Percentiles rank a stretch among this genome's conserved stretches.
Evolutionary conservation across 2,329 filamentous ascomycete genomes (phyloP).

Genomic region (Exserohilum turcica): DNA sequence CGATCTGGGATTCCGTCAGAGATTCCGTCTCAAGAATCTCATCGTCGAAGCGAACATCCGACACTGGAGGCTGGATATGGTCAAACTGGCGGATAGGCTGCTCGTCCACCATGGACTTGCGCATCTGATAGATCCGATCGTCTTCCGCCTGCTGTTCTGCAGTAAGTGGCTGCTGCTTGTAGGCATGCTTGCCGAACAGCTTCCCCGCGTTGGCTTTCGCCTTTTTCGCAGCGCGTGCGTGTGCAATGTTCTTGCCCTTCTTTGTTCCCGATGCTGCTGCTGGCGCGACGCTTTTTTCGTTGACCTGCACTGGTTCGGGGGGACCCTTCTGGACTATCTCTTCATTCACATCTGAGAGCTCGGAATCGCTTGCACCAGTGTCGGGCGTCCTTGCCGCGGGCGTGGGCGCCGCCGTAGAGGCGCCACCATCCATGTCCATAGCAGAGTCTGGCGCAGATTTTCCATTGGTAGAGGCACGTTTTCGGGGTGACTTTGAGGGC

Average conservation of each 20-base stretch:
- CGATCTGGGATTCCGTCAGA: constrained; percentile 44
- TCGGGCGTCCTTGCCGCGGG: constrained; percentile 37
- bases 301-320: constrained; percentile 35
- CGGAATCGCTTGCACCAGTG: constrained; percentile 41
- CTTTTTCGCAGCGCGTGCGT: constrained; percentile 41
- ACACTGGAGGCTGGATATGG: constrained; percentile 28
- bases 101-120: constrained; percentile 34
- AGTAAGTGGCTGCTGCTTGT: constrained; percentile 37
- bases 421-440: constrained; percentile 29
- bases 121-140: constrained; percentile 29
- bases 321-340: constrained; percentile 45
- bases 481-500: constrained; percentile 42
- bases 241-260: constrained; percentile 33
- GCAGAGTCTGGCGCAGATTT: constrained; percentile 20
- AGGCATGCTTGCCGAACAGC: constrained; percentile 34
- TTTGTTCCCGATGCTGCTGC: constrained; percentile 26
- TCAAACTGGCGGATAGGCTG: constrained; percentile 32
- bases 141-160: constrained; percentile 36
- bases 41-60: constrained; percentile 45
- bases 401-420: constrained; percentile 35
- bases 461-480: constrained; percentile 33
- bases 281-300: constrained; percentile 28
- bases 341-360: constrained; percentile 47
- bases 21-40: constrained; percentile 46
- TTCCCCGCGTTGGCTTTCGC: constrained; percentile 37